Evolutionary conservation across 306 rosid species (phyloP).

Genomic region (Clitoria ternatea): DNA sequence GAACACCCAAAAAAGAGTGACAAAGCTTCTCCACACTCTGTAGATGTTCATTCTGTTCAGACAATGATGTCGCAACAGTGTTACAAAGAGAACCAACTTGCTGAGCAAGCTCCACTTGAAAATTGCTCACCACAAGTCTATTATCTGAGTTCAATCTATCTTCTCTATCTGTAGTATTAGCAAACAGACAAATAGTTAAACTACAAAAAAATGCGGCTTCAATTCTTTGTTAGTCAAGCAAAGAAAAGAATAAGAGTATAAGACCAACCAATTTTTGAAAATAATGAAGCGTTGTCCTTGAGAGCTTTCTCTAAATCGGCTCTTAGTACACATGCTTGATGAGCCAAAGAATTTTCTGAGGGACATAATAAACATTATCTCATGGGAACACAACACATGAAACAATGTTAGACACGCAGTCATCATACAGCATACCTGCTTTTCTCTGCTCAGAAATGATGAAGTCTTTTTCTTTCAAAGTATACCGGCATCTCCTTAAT

Average conservation of each 20-base stretch:
- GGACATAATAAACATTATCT: constrained; percentile 20
- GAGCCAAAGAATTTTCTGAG: constrained; percentile 85
- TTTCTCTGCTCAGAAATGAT: constrained; percentile 81
- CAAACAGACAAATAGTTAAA: not conserved
- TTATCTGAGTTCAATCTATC: constrained; percentile 70
- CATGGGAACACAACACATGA: not conserved
- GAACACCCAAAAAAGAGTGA: constrained; percentile 54
- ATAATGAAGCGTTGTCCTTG: constrained; percentile 65
- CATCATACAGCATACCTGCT: constrained; percentile 64
- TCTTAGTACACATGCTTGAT: constrained; percentile 70
- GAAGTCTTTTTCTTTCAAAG: constrained; percentile 67
- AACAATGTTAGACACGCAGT: not conserved
- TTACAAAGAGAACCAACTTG: constrained; percentile 73
- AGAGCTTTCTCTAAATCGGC: constrained; percentile 86
- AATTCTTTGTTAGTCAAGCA: not conserved
- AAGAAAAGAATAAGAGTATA: not conserved
- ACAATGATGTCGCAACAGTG: constrained; percentile 60
- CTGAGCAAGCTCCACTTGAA: constrained; percentile 67
- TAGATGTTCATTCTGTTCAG: constrained; percentile 69
- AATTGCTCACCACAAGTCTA: constrained; percentile 62
- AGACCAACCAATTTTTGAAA: constrained; percentile 68
- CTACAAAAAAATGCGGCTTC: not conserved
- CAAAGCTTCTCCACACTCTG: constrained; percentile 69
- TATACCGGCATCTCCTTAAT: constrained; percentile 59
- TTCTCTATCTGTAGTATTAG: constrained; percentile 62